A percentile compares a stretch with the other conserved stretches of the same genome.
Conservation (phyloP, 441 rosid genomes). For the Gossypium aridum region DNA sequence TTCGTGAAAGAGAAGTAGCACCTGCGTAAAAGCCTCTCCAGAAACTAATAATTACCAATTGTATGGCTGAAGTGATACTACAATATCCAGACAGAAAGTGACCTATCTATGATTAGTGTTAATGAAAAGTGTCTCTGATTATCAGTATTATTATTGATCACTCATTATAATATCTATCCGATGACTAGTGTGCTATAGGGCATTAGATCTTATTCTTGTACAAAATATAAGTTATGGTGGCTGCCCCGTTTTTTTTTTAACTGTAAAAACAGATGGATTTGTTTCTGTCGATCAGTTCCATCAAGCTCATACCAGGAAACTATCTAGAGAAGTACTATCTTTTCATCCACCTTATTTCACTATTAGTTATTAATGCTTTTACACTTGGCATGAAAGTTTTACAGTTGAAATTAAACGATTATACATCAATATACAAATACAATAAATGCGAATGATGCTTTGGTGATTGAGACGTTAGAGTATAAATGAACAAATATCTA, state of each 20-base stretch:
- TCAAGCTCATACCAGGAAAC: neutral
- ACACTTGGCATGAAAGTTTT: neutral
- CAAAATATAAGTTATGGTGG: neutral
- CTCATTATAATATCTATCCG: neutral
- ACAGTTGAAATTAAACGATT: neutral
- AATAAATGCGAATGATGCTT: neutral
- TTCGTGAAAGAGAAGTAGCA: constrained; percentile 11
- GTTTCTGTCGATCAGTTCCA: neutral
- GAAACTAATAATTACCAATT: neutral
- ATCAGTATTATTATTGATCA: no score
- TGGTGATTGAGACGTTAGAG: neutral
- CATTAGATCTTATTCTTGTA: neutral
- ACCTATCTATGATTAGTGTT: no score
- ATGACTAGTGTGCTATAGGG: neutral
- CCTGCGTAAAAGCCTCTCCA: neutral
- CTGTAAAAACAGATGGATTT: neutral
- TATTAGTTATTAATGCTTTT: no score
- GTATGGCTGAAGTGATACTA: neutral
- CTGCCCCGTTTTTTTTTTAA: neutral
- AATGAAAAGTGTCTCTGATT: no score
- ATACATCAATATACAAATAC: neutral
- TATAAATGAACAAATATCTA: neutral
- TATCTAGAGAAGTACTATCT: neutral
- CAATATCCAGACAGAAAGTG: neutral
- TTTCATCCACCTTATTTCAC: neutral